phyloP scores from a whole-genome alignment of 148 eudicot species.

The Drosera capensis region DNA sequence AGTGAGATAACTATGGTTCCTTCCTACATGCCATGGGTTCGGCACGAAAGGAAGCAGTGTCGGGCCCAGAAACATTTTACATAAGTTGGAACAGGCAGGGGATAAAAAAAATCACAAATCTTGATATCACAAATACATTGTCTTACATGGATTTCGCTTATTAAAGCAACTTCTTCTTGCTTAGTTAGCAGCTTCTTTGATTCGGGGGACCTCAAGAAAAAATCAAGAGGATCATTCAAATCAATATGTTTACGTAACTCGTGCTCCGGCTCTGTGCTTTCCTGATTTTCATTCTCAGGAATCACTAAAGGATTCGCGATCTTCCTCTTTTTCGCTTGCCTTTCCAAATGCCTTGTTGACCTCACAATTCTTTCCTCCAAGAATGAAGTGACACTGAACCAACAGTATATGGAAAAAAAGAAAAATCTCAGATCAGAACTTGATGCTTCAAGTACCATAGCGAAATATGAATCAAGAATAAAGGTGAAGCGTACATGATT shows the following conservation, averaged over 20 bases:
- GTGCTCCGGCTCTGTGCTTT: constrained; percentile 17
- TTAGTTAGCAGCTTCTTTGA: constrained; percentile 58
- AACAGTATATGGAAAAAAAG: constrained; percentile 13
- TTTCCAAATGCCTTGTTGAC: constrained; percentile 73
- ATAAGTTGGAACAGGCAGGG: constrained; percentile 3
- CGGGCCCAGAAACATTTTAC: too few relatives aligned
- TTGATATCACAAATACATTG: constrained; percentile 1
- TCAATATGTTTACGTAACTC: constrained; percentile 27
- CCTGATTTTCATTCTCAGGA: constrained; percentile 21
- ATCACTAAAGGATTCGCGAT: constrained; percentile 22
- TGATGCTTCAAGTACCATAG: neutral
- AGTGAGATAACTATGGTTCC: too few relatives aligned
- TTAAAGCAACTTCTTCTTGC: constrained; percentile 52
- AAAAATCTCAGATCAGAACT: neutral
- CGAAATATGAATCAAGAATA: neutral
- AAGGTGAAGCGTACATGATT: neutral
- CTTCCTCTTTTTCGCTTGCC: constrained; percentile 48
- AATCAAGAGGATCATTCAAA: constrained; percentile 57
- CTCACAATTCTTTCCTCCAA: constrained; percentile 39
- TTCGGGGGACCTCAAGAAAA: constrained; percentile 56
- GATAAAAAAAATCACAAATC: neutral
- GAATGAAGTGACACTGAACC: constrained; percentile 18
- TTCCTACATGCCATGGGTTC: too few relatives aligned
- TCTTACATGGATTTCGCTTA: constrained; percentile 55
- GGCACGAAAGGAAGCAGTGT: too few relatives aligned